Base-by-base conservation (phyloP, 768 basidiomycete species). In the Termitomyces eurrhizus region DNA sequence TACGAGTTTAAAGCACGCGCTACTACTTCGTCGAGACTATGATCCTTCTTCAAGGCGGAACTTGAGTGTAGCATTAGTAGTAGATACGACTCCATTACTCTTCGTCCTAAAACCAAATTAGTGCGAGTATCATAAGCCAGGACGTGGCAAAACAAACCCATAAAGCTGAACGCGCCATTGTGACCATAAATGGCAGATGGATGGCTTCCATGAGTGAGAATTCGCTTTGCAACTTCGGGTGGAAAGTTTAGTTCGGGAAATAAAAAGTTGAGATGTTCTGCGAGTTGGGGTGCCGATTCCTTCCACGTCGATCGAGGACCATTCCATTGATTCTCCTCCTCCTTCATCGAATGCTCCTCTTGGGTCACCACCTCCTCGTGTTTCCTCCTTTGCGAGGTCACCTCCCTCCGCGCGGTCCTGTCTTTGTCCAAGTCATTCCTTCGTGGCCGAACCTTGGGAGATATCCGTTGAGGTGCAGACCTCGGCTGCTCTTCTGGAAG, bases 171-270 rank as follows among this genome's bases (percentile, higher is more conserved):
- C 11, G 84, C 84, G 50, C 81, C 84, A 66, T 93, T 93, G 69
- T 92, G 89, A 2, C 92, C 89, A 49, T 80, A 67, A 55, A 79
- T 72, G 33, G 90, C 87, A 57, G 83, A 77, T 51, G 78, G 82
- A 73, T 91, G 92, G 73, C 89, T 91, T 7, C 80, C 78, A 69
- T 94, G 92, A 3, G 92, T 94, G 64, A 93, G 75, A 62, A 91
- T 79, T 60, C 92, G 84, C 64, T 79, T 79, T 8, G 90, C 88
- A 50, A 92, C 77, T 64, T 89, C 87, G 5, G 78, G 77, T 13
- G 89, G 84, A 71, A 94, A 93, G 52, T 82, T 74, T 52, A 93
- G 76, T 14, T 87, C 82, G 4, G 81, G 72, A 65, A 91, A 92
- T 56, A 89, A 74, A 55, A 42, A 44, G 13, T 55, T 42, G n/a